phyloP scores from a whole-genome alignment of 2,329 filamentous ascomycete species.

The Alternaria brassicicola region DNA sequence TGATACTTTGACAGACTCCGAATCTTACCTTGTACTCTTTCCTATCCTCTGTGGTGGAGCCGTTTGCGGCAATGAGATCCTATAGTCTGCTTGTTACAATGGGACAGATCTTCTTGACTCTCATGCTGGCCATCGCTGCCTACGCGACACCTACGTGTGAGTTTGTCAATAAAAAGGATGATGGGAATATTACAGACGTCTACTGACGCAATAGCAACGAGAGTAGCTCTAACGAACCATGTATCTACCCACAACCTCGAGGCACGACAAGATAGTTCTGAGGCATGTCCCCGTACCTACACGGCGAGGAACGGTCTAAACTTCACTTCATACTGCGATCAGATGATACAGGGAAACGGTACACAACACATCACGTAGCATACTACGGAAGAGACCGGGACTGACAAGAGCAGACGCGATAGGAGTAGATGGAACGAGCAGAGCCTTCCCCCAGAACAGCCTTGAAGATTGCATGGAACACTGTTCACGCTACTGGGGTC shows the following conservation, averaged over 20 bases:
- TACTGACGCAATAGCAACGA: slow-evolving; percentile 12
- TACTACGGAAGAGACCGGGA: background rate
- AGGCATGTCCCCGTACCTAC: slow-evolving; percentile 29
- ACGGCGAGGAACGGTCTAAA: slow-evolving; percentile 38
- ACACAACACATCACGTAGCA: background rate
- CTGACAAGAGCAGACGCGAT: slow-evolving; percentile 27
- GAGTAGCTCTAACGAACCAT: slow-evolving; percentile 25
- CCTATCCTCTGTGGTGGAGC: too few species aligned
- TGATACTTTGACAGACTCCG: too few species aligned
- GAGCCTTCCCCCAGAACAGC: slow-evolving; percentile 20
- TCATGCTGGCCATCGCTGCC: slow-evolving; percentile 28
- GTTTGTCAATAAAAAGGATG: too few species aligned
- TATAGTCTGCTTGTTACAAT: too few species aligned
- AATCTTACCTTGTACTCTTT: too few species aligned
- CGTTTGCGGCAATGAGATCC: too few species aligned
- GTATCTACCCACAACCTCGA: slow-evolving; percentile 19
- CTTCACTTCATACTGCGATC: slow-evolving; percentile 39
- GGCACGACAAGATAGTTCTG: slow-evolving; percentile 16
- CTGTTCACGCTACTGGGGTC: slow-evolving; percentile 41
- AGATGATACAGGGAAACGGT: slow-evolving; percentile 41
- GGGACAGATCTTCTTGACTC: slow-evolving; percentile 3
- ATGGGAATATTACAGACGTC: background rate
- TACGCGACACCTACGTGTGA: slow-evolving; percentile 35
- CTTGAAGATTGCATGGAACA: slow-evolving; percentile 40
- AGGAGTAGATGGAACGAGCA: background rate